These are phyloP conservation scores for Penicillium coprophilum DNA, from an alignment of 495 filamentous ascomycete species.

Conservation along the genomic window DNA sequence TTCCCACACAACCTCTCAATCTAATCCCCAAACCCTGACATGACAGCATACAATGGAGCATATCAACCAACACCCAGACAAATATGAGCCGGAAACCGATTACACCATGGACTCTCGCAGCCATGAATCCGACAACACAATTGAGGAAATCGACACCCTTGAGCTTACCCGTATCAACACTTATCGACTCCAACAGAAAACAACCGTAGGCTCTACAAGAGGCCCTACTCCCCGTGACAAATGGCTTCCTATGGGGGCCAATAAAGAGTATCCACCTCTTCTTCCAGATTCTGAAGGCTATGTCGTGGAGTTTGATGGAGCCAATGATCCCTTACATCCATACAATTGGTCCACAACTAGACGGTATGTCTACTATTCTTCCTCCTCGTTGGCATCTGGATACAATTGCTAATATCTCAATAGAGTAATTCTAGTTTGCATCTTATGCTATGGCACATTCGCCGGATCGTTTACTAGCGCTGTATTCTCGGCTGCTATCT, in stretches of 20 bases:
- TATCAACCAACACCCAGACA: background rate
- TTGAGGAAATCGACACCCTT: slow-evolving; percentile 16
- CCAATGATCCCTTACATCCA: slow-evolving; percentile 31
- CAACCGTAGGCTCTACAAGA: slow-evolving; percentile 29
- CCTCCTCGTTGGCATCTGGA: background rate
- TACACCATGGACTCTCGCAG: slow-evolving; percentile 8
- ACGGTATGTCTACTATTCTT: slow-evolving; percentile 20
- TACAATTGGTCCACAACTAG: slow-evolving; percentile 46
- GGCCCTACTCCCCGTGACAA: slow-evolving; percentile 27
- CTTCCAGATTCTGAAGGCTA: slow-evolving; percentile 50
- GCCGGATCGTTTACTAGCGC: slow-evolving; percentile 48
- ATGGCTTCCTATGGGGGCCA: slow-evolving; percentile 35
- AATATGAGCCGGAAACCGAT: slow-evolving; percentile 2
- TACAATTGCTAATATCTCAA: background rate
- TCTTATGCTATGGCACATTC: slow-evolving; percentile 48
- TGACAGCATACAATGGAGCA: slow-evolving; percentile 3
- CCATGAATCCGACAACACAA: slow-evolving; percentile 11
- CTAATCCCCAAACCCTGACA: background rate
- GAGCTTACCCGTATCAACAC: slow-evolving; percentile 33
- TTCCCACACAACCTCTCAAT: background rate
- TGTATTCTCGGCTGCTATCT: slow-evolving; percentile 51
- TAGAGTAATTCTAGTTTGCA: slow-evolving; percentile 9
- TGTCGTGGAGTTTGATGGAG: slow-evolving; percentile 50
- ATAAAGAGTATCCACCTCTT: slow-evolving; percentile 41
- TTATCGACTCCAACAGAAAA: slow-evolving; percentile 31